Conservation (phyloP, 1,284 basidiomycete species). For the Boletus mariae region DNA sequence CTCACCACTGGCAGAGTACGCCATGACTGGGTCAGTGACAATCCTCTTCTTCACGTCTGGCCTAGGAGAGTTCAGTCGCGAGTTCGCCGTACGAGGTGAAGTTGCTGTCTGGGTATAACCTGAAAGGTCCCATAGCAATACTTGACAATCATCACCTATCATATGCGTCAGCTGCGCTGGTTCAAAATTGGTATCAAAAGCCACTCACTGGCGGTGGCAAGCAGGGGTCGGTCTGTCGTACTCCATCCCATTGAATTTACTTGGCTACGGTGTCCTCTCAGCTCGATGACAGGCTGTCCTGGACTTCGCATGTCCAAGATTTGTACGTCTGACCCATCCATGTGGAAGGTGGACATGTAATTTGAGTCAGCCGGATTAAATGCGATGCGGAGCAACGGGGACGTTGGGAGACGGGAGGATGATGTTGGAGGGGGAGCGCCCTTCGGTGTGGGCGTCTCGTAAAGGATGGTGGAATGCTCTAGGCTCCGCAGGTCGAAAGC, state of each 20-base stretch:
- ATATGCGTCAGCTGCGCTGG: constrained; percentile 3
- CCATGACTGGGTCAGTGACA: constrained; percentile 74
- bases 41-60: constrained; percentile 74
- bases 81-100: constrained; percentile 59
- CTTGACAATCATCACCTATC: constrained; percentile 86
- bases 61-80: constrained; percentile 66
- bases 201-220: constrained; percentile 76
- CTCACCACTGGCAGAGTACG: constrained; percentile 76
- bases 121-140: constrained; percentile 85
- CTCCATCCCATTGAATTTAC: constrained; percentile 90
- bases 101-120: constrained; percentile 57
- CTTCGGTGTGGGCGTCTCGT: constrained; percentile 86
- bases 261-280: constrained; percentile 73
- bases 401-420: constrained; percentile 66
- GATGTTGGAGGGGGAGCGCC: constrained; percentile 56
- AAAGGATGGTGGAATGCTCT: constrained; percentile 98
- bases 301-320: constrained; percentile 94
- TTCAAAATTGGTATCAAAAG: background rate
- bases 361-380: constrained; percentile 86
- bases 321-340: constrained; percentile 83
- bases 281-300: constrained; percentile 88
- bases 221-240: constrained; percentile 71
- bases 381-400: constrained; percentile 78
- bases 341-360: constrained; percentile 92
- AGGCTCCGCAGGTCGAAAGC: constrained; percentile 95